Base-by-base conservation (phyloP, 805 yeast species). In the Nakazawaea ishiwadae region DNA sequence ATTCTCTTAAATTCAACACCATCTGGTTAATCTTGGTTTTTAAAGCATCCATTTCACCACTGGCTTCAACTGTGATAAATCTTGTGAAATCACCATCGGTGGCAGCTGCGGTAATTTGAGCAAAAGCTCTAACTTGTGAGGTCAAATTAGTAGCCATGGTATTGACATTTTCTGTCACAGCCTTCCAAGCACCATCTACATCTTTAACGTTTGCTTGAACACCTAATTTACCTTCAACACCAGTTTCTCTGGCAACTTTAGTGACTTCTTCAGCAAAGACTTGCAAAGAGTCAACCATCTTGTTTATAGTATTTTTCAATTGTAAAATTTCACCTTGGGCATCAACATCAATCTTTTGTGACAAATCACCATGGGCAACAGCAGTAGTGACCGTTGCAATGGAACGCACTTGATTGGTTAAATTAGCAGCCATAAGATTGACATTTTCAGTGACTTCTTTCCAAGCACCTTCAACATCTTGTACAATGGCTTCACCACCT, bases 131-230 rank as follows among this genome's bases (percentile, higher is more conserved):
- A 55, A 87, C 96, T 65, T 87, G 96, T 1, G 95, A 82, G 0
- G 96, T 87, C 58, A 87, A 74, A 59, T 87, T 87, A n/a, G 91
- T 80, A 39, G 96, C 96, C 96, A 87, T 87, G 18, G 91, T 86
- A 57, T 87, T 87, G 49, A 87, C 96, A 62, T 87, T 87, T 15
- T 93, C 84, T 20, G 95, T 87, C 54, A 87, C 87, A 53, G 85
- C 95, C 55, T 84, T 86, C 96, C 96, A 87, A 46, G 86, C 64
- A 2, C 96, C 96, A 60, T 86, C 95, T 17, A 87, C 95, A 65
- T 87, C 96, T 40, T 80, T 76, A 20, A 87, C 95, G 57, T 87
- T 93, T 6, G 96, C 95, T 57, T 86, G 95, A 36, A 86, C 93
- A 52, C 96, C 96, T 41, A 87, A 73, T 59, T 86, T 87, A 66